These are phyloP conservation scores for Gossypium bickii DNA, from an alignment of 345 rosid species.

Conservation along the genomic window DNA sequence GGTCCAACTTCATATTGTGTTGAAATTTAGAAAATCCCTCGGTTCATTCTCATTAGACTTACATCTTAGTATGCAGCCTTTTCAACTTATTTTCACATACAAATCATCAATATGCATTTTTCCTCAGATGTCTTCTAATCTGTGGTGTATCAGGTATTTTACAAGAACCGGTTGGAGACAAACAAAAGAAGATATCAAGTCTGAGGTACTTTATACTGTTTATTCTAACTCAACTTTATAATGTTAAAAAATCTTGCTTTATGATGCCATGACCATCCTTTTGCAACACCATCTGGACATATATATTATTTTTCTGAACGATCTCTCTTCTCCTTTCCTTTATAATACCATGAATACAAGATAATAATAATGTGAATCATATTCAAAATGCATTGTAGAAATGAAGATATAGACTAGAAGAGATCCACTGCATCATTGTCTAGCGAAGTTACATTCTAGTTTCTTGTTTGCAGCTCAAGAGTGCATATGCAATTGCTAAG, in stretches of 20 bases:
- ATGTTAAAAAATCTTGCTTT: background rate
- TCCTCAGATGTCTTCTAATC: slow-evolving; percentile 1
- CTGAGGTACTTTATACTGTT: slow-evolving; percentile 48
- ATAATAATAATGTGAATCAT: background rate
- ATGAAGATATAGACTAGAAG: background rate
- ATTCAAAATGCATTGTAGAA: background rate
- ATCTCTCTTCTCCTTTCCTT: background rate
- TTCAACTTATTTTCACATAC: background rate
- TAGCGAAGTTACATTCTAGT: background rate
- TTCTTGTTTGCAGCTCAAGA: slow-evolving; percentile 57
- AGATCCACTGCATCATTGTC: background rate
- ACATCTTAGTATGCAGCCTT: background rate
- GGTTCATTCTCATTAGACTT: background rate
- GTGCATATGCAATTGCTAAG: slow-evolving; percentile 79
- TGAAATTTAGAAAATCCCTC: background rate
- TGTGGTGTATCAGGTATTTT: slow-evolving; percentile 59
- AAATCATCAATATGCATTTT: background rate
- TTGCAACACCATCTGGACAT: background rate
- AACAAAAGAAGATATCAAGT: slow-evolving; percentile 73
- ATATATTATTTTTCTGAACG: background rate
- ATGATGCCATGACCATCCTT: background rate
- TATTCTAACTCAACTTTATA: slow-evolving; percentile 3
- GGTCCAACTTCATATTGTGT: background rate
- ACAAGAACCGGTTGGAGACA: slow-evolving; percentile 85
- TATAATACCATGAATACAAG: background rate